Percentiles rank a stretch among this genome's conserved stretches.
phyloP scores from a whole-genome alignment of 257 asterid species.

The Jasminum sambac region DNA sequence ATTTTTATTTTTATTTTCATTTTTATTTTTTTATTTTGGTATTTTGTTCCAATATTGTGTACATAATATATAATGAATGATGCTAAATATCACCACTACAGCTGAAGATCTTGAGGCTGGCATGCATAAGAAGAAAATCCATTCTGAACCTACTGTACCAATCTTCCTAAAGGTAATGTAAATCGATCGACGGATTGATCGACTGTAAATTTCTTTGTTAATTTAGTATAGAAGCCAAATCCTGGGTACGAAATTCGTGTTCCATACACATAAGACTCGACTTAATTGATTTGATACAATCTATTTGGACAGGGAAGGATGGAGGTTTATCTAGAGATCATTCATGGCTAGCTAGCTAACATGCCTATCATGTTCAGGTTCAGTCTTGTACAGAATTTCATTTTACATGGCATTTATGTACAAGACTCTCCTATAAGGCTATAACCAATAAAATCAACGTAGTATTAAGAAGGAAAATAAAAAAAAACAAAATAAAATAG shows the following conservation, averaged over 20 bases:
- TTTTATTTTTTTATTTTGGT: neutral
- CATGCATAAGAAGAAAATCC: constrained; percentile 58
- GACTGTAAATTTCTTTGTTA: neutral
- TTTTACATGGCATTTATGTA: constrained; percentile 60
- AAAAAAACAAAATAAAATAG: no score
- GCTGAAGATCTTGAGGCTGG: constrained; percentile 93
- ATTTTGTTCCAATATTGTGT: neutral
- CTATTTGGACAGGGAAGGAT: constrained; percentile 63
- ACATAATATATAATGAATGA: neutral
- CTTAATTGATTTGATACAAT: constrained; percentile 46
- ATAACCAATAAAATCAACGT: neutral
- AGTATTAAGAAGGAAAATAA: neutral
- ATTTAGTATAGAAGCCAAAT: neutral
- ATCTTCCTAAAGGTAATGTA: constrained; percentile 78
- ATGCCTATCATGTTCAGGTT: constrained; percentile 70
- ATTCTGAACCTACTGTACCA: constrained; percentile 84
- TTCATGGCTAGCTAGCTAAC: constrained; percentile 25
- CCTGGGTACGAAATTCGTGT: constrained; percentile 14
- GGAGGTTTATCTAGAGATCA: constrained; percentile 58
- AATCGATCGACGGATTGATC: neutral
- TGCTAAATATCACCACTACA: constrained; percentile 34
- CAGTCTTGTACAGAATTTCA: constrained; percentile 91
- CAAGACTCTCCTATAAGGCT: constrained; percentile 49
- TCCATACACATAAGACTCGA: constrained; percentile 7
- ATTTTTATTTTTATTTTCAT: neutral